Base-by-base conservation (phyloP, 1,139 yeast genomes). In the Insectozyma bohioensis region DNA sequence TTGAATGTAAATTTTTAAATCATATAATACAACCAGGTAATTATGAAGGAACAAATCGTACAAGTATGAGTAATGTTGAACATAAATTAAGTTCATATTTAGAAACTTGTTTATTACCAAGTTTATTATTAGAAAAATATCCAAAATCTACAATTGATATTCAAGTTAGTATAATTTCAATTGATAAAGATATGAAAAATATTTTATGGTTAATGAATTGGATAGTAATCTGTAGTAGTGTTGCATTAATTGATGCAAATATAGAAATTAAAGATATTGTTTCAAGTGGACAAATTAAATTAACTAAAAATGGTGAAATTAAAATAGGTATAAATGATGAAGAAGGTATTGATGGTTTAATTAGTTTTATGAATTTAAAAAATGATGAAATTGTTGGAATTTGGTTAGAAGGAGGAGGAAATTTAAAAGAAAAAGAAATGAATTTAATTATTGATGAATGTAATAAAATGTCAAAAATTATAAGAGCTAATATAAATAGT, bases 141-240 rank as follows among this genome's bases (percentile, higher is more conserved):
- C 97, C 97, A 5, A 92, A 92, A 56, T 85, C 95, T 7, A 79
- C 90, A 15, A 85, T 92, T 35, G 94, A 83, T 50, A 69, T 92
- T 15, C 83, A 81, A 47, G 67, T 90, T n/a, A 77, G 84, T 26
- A 64, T 87, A 3, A 63, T 87, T 12, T 67, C 83, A 7, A 27
- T 38, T 11, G 49, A 43, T 30, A 16, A 27, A 14, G 24, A 19
- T 6, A 11, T 23, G 16, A n/a, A 12, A 2, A 22, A 21, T 11
- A 49, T 73, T 27, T 56, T 71, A 29, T 64, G 72, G 40, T 55
- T 70, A 33, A 53, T 61, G 25, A 57, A 55, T 29, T 69, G 76
- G 65, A 55, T 73, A 6, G 61, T 77, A 10, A 81, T 81, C 44
- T 75, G 84, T 33, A 68, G 84, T 2, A 74, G 85, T 6, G 55